These are phyloP conservation scores for Alternaria infectoria DNA, from an alignment of 2,329 filamentous ascomycete genomes.

Conservation along the genomic window DNA sequence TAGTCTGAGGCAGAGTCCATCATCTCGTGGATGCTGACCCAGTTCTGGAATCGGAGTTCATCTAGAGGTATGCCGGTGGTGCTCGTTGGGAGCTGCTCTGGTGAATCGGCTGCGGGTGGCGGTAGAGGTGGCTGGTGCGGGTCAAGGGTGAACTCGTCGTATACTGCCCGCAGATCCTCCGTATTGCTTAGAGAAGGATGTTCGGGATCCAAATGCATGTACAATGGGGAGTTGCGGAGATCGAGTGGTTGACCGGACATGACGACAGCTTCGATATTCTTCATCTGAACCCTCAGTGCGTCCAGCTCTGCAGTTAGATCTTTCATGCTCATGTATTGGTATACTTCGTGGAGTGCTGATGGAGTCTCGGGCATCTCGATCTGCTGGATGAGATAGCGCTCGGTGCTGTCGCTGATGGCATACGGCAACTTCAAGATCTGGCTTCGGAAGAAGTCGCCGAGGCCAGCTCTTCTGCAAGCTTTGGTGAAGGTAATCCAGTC, in stretches of 20 bases:
- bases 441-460: conserved; percentile 28
- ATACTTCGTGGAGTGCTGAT: not conserved
- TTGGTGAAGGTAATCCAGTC: conserved; percentile 45
- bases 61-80: conserved; percentile 52
- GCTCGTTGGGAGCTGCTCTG: conserved; percentile 21
- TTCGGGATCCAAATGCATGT: conserved; percentile 45
- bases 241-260: conserved; percentile 46
- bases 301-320: conserved; percentile 27
- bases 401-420: conserved; percentile 22
- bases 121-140: conserved; percentile 37
- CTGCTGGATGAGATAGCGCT: conserved; percentile 13
- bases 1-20: conserved; percentile 47
- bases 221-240: conserved; percentile 42
- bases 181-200: conserved; percentile 28
- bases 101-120: conserved; percentile 10
- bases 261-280: conserved; percentile 35
- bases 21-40: conserved; percentile 56
- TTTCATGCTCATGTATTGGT: conserved; percentile 18
- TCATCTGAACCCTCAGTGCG: conserved; percentile 30
- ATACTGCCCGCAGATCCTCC: conserved; percentile 46
- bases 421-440: conserved; percentile 37
- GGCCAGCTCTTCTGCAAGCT: conserved; percentile 36
- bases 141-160: conserved; percentile 55
- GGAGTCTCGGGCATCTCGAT: conserved; percentile 7
- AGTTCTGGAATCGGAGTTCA: conserved; percentile 58